Conservation (phyloP, 345 rosid species). For the Anacardium occidentale region DNA sequence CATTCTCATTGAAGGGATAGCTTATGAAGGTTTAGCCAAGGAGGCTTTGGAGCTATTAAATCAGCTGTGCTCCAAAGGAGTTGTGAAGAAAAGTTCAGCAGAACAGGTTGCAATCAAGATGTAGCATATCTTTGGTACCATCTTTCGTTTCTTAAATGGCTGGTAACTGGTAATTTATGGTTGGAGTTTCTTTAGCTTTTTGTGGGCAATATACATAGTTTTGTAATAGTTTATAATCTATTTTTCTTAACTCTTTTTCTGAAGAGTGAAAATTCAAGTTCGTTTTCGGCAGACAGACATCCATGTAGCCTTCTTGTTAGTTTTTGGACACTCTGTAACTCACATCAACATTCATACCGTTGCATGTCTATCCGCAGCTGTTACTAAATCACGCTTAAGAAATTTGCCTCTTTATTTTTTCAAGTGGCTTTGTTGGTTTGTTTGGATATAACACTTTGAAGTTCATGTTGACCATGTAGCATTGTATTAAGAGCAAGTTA, state of each 20-base stretch:
- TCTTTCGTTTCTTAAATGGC: slow-evolving; percentile 8
- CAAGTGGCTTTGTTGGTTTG: not conserved
- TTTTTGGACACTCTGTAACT: not conserved
- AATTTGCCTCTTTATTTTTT: not conserved
- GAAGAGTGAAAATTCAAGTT: not conserved
- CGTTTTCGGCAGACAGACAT: slow-evolving; percentile 11
- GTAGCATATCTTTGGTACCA: slow-evolving; percentile 27
- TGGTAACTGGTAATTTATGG: slow-evolving; percentile 5
- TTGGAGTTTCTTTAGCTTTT: not conserved
- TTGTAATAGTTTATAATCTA: not conserved
- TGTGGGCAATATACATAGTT: not conserved
- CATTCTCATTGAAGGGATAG: slow-evolving; percentile 81
- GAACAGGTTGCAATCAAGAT: slow-evolving; percentile 62
- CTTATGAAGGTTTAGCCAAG: slow-evolving; percentile 71
- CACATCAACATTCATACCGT: not conserved
- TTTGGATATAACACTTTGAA: not conserved
- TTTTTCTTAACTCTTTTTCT: not conserved
- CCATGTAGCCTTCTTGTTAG: not conserved
- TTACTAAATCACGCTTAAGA: not conserved
- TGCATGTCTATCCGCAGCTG: not conserved
- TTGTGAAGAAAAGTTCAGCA: slow-evolving; percentile 65
- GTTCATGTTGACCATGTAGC: too few relatives aligned
- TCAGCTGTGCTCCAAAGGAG: slow-evolving; percentile 68
- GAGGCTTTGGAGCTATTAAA: slow-evolving; percentile 71
- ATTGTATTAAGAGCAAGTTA: too few relatives aligned